Evolutionary conservation across 306 rosid species (phyloP), one percentile per base, ranked within the genome.

Genomic region (Arachis stenosperma): DNA sequence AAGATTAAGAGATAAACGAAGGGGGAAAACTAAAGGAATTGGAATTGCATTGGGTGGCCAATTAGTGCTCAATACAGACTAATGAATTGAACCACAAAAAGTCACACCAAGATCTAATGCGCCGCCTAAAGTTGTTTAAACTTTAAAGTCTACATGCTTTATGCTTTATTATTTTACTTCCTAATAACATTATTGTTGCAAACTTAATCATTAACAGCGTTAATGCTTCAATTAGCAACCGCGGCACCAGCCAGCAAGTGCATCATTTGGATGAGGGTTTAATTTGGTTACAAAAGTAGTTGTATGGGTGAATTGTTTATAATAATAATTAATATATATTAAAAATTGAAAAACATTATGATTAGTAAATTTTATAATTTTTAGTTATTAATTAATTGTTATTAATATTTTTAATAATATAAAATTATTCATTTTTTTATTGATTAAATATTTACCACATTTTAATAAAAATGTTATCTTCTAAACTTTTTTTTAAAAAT

Each of bases 121-220:
- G 87, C 87, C 92, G 81, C 79, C 80, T 73, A 89, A 87, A 90
- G 90, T 81, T 77, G 78, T 75, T 69, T 78, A 90, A 88, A 91
- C 75, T 75, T 69, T 78, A 90, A 88, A 91, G 92, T 87, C 84
- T 84, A 87, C 87, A 89, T 89, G 90, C 90, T 89, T 88, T 81
- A 69, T 74, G 78, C 83, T 75, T 72, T 89, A 71, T 64, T 76
- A 68, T 81, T 43, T 33, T 82, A 76, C 79, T 74, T 33, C 37
- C 37, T 33, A 33, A 33, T 33, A 71, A 73, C 48, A 75, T 67
- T 73, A 73, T 60, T 78, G 73, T 70, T 70, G 74, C 67, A 56
- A 69, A 73, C 74, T 66, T 70, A 51, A 76, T 77, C 84, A 73
- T 79, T 66, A 78, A 74, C 80, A 78, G 71, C 80, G 11, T 63